Evolutionary conservation across 306 rosid genomes (phyloP), one percentile per base, ranked within the genome.

Genomic region (Rosa multiflora): DNA sequence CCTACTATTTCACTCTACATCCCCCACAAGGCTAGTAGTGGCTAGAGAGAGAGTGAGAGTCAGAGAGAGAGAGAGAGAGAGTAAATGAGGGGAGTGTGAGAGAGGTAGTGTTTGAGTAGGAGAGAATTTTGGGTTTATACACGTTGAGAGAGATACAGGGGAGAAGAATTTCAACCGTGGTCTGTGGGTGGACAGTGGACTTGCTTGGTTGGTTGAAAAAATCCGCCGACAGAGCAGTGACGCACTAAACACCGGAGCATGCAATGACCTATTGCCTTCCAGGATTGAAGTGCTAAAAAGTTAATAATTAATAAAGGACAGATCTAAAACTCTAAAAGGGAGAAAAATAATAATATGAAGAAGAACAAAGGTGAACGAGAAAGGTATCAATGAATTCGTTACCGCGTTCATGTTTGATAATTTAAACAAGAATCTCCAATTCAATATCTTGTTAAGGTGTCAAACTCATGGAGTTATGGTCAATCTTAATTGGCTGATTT

Each of bases 11-110:
- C 74, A 51, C 80, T 68, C 48, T 44, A 32, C 67, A 61, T 56
- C 70, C 37, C 79, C 82, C 44, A 40, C 70, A 43, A 72, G 71
- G 75, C 17, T 20, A 39, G 76, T 48, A 79, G 42, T 66, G 61
- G 35, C 68, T 18, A 26, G 26, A 23, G 26, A 23, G 26, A 23
- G 26, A 9, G 47, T 0, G 42, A 53, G 51, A 67, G 32, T 29
- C 29, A 29, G 32, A 29, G 32, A 29, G n/a, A n/a, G n/a, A n/a
- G 32, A 29, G 29, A 26, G 75, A 56, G 42, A 63, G 49, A 8
- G 46, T 61, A 0, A n/a, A n/a, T n/a, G n/a, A 9, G 39, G 37
- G 4, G 44, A 4, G 20, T 29, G 74, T 10, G 48, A 20, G 85
- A 55, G 77, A 53, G 74, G 32, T 4, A 14, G 64, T 46, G 82